A percentile compares a stretch with the other conserved stretches of the same genome.
Conservation (phyloP, 768 basidiomycete genomes). For the Pleurotus platypus region DNA sequence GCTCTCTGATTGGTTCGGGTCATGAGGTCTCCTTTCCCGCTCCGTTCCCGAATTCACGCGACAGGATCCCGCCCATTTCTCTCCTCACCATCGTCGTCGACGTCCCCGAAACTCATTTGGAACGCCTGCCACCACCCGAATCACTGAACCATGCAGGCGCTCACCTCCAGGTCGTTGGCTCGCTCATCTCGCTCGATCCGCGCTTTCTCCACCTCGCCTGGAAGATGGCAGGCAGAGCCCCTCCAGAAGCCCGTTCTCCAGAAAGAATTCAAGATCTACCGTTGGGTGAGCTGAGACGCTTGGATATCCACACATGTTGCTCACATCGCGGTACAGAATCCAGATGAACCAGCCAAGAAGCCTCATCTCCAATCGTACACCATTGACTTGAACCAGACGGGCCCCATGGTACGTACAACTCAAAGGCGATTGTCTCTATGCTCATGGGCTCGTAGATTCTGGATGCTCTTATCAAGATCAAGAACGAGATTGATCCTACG, state of each 20-base stretch:
- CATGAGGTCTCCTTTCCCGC: background rate
- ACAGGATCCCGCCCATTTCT: background rate
- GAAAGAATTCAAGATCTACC: constrained; percentile 99
- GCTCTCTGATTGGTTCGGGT: background rate
- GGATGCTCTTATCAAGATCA: constrained; percentile 97
- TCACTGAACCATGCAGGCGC: background rate
- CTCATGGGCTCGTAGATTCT: constrained; percentile 47
- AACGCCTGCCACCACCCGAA: background rate
- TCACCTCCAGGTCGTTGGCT: background rate
- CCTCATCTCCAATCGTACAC: constrained; percentile 88
- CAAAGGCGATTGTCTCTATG: background rate
- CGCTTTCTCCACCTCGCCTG: constrained; percentile 25
- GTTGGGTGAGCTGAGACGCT: constrained; percentile 65
- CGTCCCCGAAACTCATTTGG: background rate
- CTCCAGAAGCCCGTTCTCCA: constrained; percentile 65
- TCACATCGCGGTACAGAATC: constrained; percentile 51
- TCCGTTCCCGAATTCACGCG: constrained; percentile 8
- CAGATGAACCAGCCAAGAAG: constrained; percentile 90
- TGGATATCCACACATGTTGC: background rate
- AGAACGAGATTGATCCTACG: constrained; percentile 97
- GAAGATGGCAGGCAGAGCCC: constrained; percentile 37
- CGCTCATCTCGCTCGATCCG: constrained; percentile 13
- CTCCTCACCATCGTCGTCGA: background rate
- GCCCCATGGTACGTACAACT: constrained; percentile 72
- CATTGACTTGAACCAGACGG: constrained; percentile 90